These are phyloP conservation scores for Phialocephala sp. DNA, from an alignment of 2,329 filamentous ascomycete species.

Conservation along the genomic window DNA sequence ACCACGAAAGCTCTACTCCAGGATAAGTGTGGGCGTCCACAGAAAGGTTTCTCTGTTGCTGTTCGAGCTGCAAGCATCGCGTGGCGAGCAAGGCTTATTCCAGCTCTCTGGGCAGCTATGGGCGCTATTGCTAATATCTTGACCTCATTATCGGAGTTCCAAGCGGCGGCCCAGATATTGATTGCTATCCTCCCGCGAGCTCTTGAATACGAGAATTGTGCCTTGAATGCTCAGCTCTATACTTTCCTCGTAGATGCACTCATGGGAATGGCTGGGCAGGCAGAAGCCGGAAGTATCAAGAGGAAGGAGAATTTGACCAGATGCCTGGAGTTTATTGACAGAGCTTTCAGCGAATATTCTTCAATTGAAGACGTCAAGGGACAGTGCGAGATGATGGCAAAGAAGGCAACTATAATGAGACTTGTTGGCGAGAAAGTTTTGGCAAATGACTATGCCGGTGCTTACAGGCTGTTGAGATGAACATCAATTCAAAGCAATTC, in stretches of 20 bases:
- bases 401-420: constrained; percentile 69
- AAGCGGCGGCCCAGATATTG: constrained; percentile 59
- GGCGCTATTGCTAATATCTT: constrained; percentile 62
- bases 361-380: constrained; percentile 62
- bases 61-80: constrained; percentile 68
- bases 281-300: constrained; percentile 43
- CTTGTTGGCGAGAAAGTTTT: constrained; percentile 59
- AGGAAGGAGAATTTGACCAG: constrained; percentile 56
- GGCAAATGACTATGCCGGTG: constrained; percentile 61
- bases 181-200: constrained; percentile 69
- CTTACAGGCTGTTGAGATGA: constrained; percentile 44
- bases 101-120: constrained; percentile 65
- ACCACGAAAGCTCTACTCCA: constrained; percentile 66
- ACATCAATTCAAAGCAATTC: too few relatives aligned
- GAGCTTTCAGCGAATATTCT: constrained; percentile 54
- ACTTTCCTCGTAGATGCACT: constrained; percentile 66
- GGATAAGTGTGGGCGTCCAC: constrained; percentile 61
- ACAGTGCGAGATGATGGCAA: constrained; percentile 67
- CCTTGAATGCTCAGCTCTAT: constrained; percentile 62
- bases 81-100: constrained; percentile 62
- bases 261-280: constrained; percentile 65
- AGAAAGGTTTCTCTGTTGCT: constrained; percentile 69
- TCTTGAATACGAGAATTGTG: constrained; percentile 63
- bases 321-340: constrained; percentile 39
- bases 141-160: constrained; percentile 64